A percentile compares a stretch with the other conserved stretches of the same genome.
phyloP scores from a whole-genome alignment of 2,329 filamentous ascomycete species.

The Didymella pomorum region DNA sequence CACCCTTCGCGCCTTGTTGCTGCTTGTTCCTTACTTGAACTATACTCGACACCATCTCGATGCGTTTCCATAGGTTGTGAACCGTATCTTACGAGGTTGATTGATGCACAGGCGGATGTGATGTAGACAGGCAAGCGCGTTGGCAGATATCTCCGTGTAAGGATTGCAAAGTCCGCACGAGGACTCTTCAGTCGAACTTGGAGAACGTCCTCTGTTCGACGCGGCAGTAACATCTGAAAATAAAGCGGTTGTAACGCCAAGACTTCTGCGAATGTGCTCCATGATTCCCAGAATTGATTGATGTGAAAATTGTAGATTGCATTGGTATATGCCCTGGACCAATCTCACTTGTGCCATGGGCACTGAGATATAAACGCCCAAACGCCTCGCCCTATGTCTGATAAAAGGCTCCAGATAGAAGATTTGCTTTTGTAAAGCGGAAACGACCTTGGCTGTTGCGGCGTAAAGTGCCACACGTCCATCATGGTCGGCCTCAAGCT shows the following conservation, averaged over 20 bases:
- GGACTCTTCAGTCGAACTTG: no score
- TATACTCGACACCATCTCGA: no score
- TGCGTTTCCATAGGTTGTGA: no score
- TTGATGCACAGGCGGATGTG: no score
- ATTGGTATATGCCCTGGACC: constrained; percentile 10
- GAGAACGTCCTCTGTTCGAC: background rate
- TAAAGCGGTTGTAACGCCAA: background rate
- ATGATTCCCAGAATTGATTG: background rate
- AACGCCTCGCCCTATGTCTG: constrained; percentile 18
- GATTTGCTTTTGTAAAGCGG: constrained; percentile 9
- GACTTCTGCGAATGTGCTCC: background rate
- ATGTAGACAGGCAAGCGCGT: no score
- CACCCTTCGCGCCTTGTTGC: no score
- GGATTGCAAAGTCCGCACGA: no score
- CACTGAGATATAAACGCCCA: constrained; percentile 15
- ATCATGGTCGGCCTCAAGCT: background rate
- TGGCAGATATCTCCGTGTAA: no score
- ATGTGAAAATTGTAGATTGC: background rate
- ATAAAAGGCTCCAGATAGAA: constrained; percentile 5
- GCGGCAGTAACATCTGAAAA: background rate
- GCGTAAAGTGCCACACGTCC: background rate
- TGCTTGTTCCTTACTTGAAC: no score
- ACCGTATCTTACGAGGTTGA: no score
- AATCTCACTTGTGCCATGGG: background rate
- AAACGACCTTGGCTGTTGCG: background rate